Base-by-base conservation (phyloP, 305 asterid species). In the Rubia peregrina region DNA sequence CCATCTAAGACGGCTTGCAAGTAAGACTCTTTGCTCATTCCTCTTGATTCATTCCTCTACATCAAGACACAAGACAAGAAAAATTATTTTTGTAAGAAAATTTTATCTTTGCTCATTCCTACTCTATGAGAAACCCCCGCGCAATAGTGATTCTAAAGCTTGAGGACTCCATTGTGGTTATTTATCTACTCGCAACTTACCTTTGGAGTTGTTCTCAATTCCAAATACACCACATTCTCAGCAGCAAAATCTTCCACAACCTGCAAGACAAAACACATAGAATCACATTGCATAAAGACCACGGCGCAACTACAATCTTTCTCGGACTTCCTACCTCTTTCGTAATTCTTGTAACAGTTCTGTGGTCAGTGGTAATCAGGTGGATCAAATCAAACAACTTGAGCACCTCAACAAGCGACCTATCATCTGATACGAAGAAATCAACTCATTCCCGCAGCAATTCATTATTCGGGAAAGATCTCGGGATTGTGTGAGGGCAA, bases 131-230 rank as follows among this genome's bases (percentile, higher is more conserved):
- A 26, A 26, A 26, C 1, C 30, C 30, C 1, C 2, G 30, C 30
- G 30, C 2, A 5, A 33, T 33, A 33, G 0, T 33, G 0, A 0
- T 33, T 33, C 56, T 22, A 61, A 44, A 62, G 64, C 49, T 12
- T 53, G 44, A 40, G 9, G 59, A 55, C 3, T 44, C 51, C 16
- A 16, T 19, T 4, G 38, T 19, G 26, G 21, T 21, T 38, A 22
- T 63, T n/a, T 64, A 72, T 64, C 30, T 53, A 43, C 8, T 11
- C 16, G n/a, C 41, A 40, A 4, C 42, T 30, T 59, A 59, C 98
- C 98, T 93, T 93, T 0, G 98, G 98, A 72, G 98, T 93, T 9
- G 98, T 90, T 83, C 98, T 87, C 57, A 93, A 70, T 76, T 93
- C 97, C 85, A 93, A 84, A 77, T 90, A 90, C 67, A 88, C 86